A percentile compares a stretch with the other conserved stretches of the same genome.
Conservation (phyloP, 371 early-diverging fungal genomes). For the Mortierella sp. region DNA sequence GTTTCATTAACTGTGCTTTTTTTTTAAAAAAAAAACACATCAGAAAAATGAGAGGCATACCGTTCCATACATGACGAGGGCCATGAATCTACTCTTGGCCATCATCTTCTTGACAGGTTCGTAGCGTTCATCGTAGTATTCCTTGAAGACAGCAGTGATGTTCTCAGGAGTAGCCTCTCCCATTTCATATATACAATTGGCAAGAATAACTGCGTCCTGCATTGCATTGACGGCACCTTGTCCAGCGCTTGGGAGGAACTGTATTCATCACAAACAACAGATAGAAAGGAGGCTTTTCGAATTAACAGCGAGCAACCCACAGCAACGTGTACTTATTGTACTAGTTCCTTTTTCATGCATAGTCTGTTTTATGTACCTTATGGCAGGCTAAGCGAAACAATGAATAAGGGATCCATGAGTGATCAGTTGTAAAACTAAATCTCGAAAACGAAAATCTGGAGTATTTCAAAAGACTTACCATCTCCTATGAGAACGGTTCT, state of each 20-base stretch:
- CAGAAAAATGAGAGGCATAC: neutral
- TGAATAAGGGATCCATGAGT: no score
- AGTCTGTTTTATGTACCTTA: no score
- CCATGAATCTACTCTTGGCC: slow-evolving; percentile 16
- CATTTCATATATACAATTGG: slow-evolving; percentile 20
- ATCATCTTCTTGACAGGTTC: neutral
- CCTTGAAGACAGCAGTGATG: neutral
- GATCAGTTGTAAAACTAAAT: no score
- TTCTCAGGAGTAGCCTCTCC: neutral
- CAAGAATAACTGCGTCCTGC: slow-evolving; percentile 23
- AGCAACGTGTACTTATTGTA: no score
- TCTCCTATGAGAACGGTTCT: slow-evolving; percentile 7
- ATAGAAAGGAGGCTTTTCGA: no score
- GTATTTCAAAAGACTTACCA: no score
- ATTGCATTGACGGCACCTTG: slow-evolving; percentile 25
- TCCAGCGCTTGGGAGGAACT: slow-evolving; percentile 7
- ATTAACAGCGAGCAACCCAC: no score
- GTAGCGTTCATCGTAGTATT: slow-evolving; percentile 1
- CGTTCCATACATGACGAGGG: neutral
- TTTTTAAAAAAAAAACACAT: no score
- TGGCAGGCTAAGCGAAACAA: no score
- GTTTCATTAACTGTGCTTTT: no score
- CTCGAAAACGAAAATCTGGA: no score
- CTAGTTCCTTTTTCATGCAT: no score
- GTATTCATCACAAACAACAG: neutral